Evolutionary conservation across 768 basidiomycete species (phyloP), one percentile per base, ranked within the genome.

Genomic region (Kwoniella pini): DNA sequence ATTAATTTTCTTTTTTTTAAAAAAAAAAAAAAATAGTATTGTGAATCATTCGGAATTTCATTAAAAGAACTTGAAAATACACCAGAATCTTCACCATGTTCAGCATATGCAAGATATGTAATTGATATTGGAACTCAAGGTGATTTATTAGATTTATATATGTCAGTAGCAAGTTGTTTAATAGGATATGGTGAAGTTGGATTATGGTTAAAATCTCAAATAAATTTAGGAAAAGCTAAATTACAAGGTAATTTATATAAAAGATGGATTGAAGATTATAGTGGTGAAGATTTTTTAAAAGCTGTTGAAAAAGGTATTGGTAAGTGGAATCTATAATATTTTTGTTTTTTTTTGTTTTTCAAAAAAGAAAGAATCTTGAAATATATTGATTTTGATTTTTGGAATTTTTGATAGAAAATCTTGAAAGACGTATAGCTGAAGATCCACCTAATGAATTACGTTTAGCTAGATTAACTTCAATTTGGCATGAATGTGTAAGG

Each of bases 141-240:
- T 0, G 90, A 93, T 70, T 76, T 83, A 3, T 83, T 84, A 33
- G 87, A 84, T 61, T 80, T 94, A 4, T 72, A 88, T n/a, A 86
- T 96, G 80, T 88, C 90, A 0, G 82, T 93, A 1, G 85, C 88
- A 10, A 87, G 90, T 7, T 97, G 94, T 74, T 81, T 95, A 9
- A 80, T 95, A 0, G 94, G 93, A 2, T 97, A 96, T 72, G 93
- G 93, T 11, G 90, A 95, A 74, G 90, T 93, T 0, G 93, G 92
- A 1, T 79, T 90, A 39, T 90, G 91, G 87, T 80, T 97, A 30
- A 83, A 85, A 75, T 84, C 82, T 33, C 82, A 87, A 60, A 83
- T 82, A 1, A 71, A 80, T 33, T 69, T 65, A 39, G 81, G 79
- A 10, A 80, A 80, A 24, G 83, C 81, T 21, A 86, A 85, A 83